Base-by-base conservation (phyloP, 2,329 filamentous ascomycete species). In the Neopestalotiopsis rosae region DNA sequence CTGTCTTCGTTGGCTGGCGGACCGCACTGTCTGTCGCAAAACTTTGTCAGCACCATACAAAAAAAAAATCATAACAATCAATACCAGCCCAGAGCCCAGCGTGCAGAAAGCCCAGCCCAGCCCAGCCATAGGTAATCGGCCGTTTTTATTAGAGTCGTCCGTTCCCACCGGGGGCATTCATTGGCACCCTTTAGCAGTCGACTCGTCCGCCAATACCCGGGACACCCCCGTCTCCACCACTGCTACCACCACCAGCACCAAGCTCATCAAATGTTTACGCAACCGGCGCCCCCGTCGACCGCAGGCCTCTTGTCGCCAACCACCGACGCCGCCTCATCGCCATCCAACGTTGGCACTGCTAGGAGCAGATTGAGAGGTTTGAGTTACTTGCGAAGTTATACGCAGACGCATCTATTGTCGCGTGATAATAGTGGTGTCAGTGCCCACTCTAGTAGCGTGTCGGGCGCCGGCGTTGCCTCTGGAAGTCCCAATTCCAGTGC, bases 281-380 rank as follows among this genome's bases (percentile, higher is more conserved):
- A 75, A 68, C 73, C 76, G 69, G 72, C 74, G 70, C 72, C 74
- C 30, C 69, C 75, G 71, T 73, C 76, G 40, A 70, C 76, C 49
- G 69, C 76, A 73, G 73, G 73, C 65, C 59, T 76, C 68, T 73
- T 77, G 72, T 72, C 75, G 71, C 74, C 75, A 70, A 71, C 76
- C 66, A 56, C 75, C 65, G 74, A 73, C 67, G 69, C 72, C 66
- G 66, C 74, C 63, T 71, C 74, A 62, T 69, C 74, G 68, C 40
- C 69, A 38, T 40, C 72, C 12, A 61, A 71, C 58, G 38, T 69
- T 56, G 65, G 71, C 45, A 75, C 72, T 45, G 68, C 67, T 49
- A 69, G 75, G 61, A 73, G 72, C 66, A 73, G 76, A 38, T 66
- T 78, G 61, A 72, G 76, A 64, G 76, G 74, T 66, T 68, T 76